Conservation (phyloP, 176 grass and related monocot genomes). For the Bothriochloa decipiens region DNA sequence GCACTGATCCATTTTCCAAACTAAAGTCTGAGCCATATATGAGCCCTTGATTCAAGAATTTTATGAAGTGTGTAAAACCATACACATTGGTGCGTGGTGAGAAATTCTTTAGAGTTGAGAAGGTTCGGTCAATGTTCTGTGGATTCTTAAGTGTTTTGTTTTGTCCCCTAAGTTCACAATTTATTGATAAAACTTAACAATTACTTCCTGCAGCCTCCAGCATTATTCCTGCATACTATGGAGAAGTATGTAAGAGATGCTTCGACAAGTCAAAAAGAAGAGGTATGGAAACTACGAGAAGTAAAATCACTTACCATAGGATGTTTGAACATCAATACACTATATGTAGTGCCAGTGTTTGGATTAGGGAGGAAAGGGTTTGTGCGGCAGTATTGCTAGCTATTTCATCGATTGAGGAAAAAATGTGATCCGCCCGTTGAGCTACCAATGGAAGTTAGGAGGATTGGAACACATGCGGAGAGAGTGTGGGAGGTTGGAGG, state of each 20-base stretch:
- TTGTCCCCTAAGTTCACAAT: background rate
- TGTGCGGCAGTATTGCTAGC: too few species aligned
- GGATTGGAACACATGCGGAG: too few species aligned
- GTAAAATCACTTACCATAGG: background rate
- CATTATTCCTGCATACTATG: conserved; percentile 90
- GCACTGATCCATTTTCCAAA: conserved; percentile 3
- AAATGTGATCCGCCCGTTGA: too few species aligned
- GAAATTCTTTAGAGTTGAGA: conserved; percentile 87
- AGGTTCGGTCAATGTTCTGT: conserved; percentile 51
- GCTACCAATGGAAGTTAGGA: too few species aligned
- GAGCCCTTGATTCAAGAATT: too few species aligned
- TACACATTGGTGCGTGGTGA: conserved; percentile 79
- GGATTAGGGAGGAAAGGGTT: too few species aligned
- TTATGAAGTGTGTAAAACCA: too few species aligned
- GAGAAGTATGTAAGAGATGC: conserved; percentile 94
- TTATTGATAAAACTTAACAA: conserved; percentile 22
- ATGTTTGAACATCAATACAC: conserved; percentile 23
- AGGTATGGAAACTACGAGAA: conserved; percentile 52
- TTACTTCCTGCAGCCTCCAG: conserved; percentile 74
- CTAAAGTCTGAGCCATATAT: conserved; percentile 8
- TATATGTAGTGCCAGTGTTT: background rate
- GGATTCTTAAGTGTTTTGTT: background rate
- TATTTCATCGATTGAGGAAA: too few species aligned
- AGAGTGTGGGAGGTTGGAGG: too few species aligned
- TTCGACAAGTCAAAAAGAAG: conserved; percentile 63